Evolutionary conservation across 225 moss, liverwort and hornwort genomes (phyloP), one percentile per base, ranked within the genome.

Genomic region (Polytrichum commune): DNA sequence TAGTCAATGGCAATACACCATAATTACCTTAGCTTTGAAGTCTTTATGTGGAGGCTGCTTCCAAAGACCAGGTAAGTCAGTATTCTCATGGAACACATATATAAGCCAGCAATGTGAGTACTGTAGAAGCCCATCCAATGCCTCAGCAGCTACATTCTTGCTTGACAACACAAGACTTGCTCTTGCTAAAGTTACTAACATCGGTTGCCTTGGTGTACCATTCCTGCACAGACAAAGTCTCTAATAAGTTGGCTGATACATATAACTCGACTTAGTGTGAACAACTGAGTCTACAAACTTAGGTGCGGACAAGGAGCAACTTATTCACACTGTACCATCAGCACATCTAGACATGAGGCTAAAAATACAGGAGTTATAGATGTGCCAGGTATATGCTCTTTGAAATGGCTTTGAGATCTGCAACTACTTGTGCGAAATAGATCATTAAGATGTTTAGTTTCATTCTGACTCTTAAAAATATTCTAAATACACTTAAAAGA

Each of bases 91-190:
- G 76, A 98, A 98, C 69, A 98, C 95, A 62, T 95, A 98, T 54
- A 98, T 84, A 77, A 98, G 84, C 98, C 98, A 98, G 84, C 98
- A 95, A 62, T 98, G 95, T 55, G 93, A 91, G 75, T 98, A 98
- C 78, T 95, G 85, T 65, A 84, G 80, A 69, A 98, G 86, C 29
- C 98, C 98, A 69, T 95, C 90, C 64, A 98, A 80, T 27, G 98
- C 92, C 78, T 93, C 95, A 16, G 92, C 89, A 69, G 95, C 93
- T 13, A 98, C 91, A 73, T 95, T 93, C 73, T 90, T 95, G 25
- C 91, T 91, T 63, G 86, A 86, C 18, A 98, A 81, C 46, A 89
- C 87, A 24, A 95, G 78, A 76, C 88, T 91, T 78, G 98, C 95
- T 84, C 92, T 90, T 75, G 98, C 98, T 75, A 82, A 73, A 73